Conservation (phyloP, 352 stramenopile species). For the Pythium inflatum region DNA sequence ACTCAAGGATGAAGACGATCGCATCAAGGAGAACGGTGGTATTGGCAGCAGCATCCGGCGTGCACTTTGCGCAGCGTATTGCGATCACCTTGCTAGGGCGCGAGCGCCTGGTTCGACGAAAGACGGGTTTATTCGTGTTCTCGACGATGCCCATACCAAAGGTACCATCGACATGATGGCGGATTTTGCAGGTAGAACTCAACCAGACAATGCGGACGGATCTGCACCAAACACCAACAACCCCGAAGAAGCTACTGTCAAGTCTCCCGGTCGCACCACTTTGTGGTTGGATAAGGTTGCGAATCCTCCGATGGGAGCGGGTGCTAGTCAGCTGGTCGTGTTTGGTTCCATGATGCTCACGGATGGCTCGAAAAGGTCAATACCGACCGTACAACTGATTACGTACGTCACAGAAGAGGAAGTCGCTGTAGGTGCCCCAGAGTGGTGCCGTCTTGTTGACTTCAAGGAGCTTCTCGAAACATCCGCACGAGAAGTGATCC, state of each 20-base stretch:
- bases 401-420: conserved; percentile 17
- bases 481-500: neutral
- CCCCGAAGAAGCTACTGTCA: conserved; percentile 5
- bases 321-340: conserved; percentile 3
- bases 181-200: neutral
- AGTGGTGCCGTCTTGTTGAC: conserved; percentile 23
- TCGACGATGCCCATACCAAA: conserved; percentile 7
- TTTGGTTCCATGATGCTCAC: conserved; percentile 28
- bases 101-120: conserved; percentile 7
- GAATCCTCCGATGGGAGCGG: neutral
- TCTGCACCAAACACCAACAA: neutral
- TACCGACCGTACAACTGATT: conserved; percentile 19
- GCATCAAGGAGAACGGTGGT: conserved; percentile 1
- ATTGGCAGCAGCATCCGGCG: conserved; percentile 2
- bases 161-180: neutral
- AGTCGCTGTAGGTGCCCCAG: conserved; percentile 19
- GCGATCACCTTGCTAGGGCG: conserved; percentile 28
- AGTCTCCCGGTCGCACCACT: neutral
- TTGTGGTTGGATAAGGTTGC: conserved; percentile 9
- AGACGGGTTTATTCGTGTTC: conserved; percentile 21
- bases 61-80: conserved; percentile 32
- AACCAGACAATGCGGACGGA: neutral
- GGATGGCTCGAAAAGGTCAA: neutral
- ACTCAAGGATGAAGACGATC: conserved; percentile 18
- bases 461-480: conserved; percentile 9